Base-by-base conservation (phyloP, 2,329 filamentous ascomycete genomes). In the Lachnellula cervina region DNA sequence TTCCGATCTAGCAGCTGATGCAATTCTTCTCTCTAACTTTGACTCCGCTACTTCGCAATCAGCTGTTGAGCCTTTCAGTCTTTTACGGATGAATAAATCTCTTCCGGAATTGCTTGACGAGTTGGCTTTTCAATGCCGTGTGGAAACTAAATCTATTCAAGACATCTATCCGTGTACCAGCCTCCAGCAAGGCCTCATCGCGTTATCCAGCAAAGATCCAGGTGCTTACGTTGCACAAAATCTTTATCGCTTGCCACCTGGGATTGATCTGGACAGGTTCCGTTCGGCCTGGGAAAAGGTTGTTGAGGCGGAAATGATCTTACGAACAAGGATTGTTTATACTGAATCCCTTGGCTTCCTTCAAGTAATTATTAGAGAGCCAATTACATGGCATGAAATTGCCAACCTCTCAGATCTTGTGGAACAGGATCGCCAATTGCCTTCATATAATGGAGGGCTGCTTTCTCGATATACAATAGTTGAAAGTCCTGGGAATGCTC, bases 101-200 rank as follows among this genome's bases (percentile, higher is more conserved):
- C 14, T 47, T 11, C 25, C 21, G 13, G 34, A 32, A 35, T 9
- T 57, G 9, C 1, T 50, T 5, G n/a, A 19, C 7, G 55, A 57
- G 16, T 13, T 54, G 28, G 42, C 51, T 23, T 21, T 14, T 13
- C 19, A 48, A 21, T 56, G 50, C n/a, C 17, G 19, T 28, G n/a
- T 57, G 4, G 14, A 21, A 13, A 5, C 16, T 11, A 25, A 40
- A 0, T 54, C 48, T 4, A 59, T 72, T 25, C 64, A 72, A 28
- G 73, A 76, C 52, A 60, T 72, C 0, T 75, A 72, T 52, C 73
- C 72, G 1, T 70, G 68, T 57, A 68, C 70, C 3, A 61, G 69
- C 4, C 59, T 72, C 8, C 74, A 76, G 49, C 69, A 72, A 57
- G 69, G 69, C 0, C 59, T 76, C 1, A 60, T 76, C 25, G 67